Base-by-base conservation (phyloP, 345 rosid genomes). In the Populus davidiana region DNA sequence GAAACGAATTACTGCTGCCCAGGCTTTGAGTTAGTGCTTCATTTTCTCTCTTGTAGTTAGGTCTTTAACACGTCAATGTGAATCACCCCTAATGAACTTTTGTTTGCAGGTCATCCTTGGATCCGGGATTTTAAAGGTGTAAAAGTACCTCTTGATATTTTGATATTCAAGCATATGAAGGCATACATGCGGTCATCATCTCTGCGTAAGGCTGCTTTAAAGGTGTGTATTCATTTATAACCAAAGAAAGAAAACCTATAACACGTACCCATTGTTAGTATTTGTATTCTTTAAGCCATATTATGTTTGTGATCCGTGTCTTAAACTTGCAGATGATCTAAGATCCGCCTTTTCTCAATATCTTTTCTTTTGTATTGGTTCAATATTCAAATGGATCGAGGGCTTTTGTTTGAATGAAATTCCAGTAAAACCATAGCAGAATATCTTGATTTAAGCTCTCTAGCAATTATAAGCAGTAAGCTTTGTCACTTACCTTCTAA, bases 101-200 rank as follows among this genome's bases (percentile, higher is more conserved):
- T 36, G 20, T 83, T 75, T 75, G 33, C 89, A 96, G 99, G 94
- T 84, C 98, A 96, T 87, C 97, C 99, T 71, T 96, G 99, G 99
- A 81, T 94, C 8, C 83, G 87, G 68, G 84, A 86, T 59, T 79
- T 73, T 74, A 81, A 78, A 50, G 85, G 82, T 50, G 83, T 84
- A 31, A 90, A 86, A 79, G 85, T 92, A 75, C 94, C 97, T 73
- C 90, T 92, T 67, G 99, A 96, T 87, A 82, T 94, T 79, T 77
- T 86, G 43, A 83, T 92, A 73, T 89, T 94, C 75, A 91, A 78
- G 87, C 93, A 86, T 76, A 87, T 94, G 86, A 94, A 86, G 88
- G 85, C 89, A 31, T 96, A 96, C 73, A 84, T 94, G 89, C 89
- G 84, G 76, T 91, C 98, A 10, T 91, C 99, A 61, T 87, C 97